Evolutionary conservation across 768 basidiomycete species (phyloP).

Genomic region (Clavulina sp.): DNA sequence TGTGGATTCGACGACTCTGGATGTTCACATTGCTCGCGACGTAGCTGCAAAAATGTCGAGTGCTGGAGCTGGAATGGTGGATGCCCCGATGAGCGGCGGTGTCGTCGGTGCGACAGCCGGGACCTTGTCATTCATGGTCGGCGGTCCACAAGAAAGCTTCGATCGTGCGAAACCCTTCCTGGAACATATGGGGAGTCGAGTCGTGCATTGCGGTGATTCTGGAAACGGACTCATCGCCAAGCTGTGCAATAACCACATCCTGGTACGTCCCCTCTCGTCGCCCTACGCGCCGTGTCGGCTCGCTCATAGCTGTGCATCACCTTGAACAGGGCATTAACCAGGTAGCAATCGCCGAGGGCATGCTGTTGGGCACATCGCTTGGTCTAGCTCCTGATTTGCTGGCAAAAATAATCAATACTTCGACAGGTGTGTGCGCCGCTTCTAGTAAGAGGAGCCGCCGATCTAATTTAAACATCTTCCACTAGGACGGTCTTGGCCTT

Average conservation of each 20-base stretch:
- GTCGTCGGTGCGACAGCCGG: constrained; percentile 77
- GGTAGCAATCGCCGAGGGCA: constrained; percentile 73
- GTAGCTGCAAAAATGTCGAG: constrained; percentile 38
- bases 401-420: constrained; percentile 63
- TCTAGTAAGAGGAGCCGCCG: too few species aligned
- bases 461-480: too few species aligned
- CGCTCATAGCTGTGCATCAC: too few species aligned
- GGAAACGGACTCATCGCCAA: constrained; percentile 75
- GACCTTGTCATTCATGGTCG: constrained; percentile 82
- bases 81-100: constrained; percentile 93
- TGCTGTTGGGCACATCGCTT: constrained; percentile 70
- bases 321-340: constrained; percentile 50
- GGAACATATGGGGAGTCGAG: constrained; percentile 53
- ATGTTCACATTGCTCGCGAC: constrained; percentile 52
- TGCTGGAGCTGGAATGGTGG: constrained; percentile 60
- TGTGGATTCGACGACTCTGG: constrained; percentile 85
- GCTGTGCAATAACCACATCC: constrained; percentile 60
- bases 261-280: constrained; percentile 18
- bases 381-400: constrained; percentile 47
- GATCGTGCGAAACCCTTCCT: constrained; percentile 40
- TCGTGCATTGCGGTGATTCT: constrained; percentile 68
- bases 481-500: constrained; percentile 70
- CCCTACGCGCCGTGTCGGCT: neutral
- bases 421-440: constrained; percentile 8
- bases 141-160: constrained; percentile 48